Evolutionary conservation across 2,329 filamentous ascomycete species (phyloP).

Genomic region (Penicillium sp.): DNA sequence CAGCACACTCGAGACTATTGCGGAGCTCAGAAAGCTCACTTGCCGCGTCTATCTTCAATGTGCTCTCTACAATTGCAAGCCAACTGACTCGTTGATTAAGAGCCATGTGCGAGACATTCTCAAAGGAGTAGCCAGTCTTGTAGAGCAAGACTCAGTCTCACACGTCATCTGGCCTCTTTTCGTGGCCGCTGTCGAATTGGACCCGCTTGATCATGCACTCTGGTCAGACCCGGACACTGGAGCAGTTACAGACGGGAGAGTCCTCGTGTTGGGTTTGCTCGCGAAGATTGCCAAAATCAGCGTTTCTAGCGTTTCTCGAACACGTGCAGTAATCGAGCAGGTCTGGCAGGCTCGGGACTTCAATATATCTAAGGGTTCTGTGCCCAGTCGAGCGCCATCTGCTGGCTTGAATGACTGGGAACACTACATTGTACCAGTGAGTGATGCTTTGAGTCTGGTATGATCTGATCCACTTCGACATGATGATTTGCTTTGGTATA

Average conservation of each 20-base stretch:
- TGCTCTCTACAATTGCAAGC: neutral
- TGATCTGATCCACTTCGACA: neutral
- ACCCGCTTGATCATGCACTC: slow-evolving; percentile 35
- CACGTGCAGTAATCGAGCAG: neutral
- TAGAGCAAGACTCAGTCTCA: neutral
- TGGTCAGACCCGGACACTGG: slow-evolving; percentile 23
- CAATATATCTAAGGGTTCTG: neutral
- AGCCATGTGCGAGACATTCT: neutral
- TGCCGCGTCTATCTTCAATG: neutral
- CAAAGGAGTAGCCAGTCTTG: neutral
- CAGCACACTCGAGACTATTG: neutral
- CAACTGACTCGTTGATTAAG: neutral
- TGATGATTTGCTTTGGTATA: neutral
- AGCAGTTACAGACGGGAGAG: neutral
- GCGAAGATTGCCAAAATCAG: neutral
- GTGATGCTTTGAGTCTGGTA: neutral
- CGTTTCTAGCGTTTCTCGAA: neutral
- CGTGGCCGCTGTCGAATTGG: slow-evolving; percentile 33
- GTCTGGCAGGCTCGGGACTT: neutral
- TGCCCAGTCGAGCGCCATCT: neutral
- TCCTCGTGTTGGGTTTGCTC: neutral
- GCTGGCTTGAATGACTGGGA: neutral
- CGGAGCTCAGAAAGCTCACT: neutral
- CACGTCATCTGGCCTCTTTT: slow-evolving; percentile 28
- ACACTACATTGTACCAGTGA: neutral